Conservation (phyloP, 1,139 yeast species). For the Geotrichum histeridarum region DNA sequence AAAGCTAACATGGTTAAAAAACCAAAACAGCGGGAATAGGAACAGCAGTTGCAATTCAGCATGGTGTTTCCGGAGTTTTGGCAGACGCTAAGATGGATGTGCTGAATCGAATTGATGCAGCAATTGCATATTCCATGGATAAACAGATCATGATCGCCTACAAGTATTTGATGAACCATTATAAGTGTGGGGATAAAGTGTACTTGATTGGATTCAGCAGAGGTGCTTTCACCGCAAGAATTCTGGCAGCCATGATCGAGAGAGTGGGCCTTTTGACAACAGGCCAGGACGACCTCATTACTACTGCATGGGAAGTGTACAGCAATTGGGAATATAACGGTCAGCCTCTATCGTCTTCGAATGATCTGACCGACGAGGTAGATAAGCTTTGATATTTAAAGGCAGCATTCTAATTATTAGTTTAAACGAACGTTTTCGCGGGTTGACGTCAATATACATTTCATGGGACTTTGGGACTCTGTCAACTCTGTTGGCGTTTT, state of each 20-base stretch:
- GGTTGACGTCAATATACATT: conserved; percentile 42
- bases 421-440: conserved; percentile 21
- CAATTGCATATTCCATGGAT: conserved; percentile 51
- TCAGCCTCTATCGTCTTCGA: conserved; percentile 45
- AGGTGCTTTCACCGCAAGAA: conserved; percentile 61
- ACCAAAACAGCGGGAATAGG: conserved; percentile 50
- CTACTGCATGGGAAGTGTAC: conserved; percentile 58
- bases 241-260: conserved; percentile 59
- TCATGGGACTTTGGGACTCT: conserved; percentile 64
- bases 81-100: conserved; percentile 25
- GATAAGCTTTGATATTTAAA: not conserved
- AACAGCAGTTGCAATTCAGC: conserved; percentile 39
- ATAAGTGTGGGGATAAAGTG: conserved; percentile 47
- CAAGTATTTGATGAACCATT: conserved; percentile 46
- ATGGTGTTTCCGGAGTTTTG: conserved; percentile 36
- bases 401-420: conserved; percentile 3
- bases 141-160: conserved; percentile 55
- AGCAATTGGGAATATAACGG: conserved; percentile 51
- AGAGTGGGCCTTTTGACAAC: conserved; percentile 51
- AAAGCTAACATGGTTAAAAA: not conserved
- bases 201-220: conserved; percentile 59
- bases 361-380: conserved; percentile 45
- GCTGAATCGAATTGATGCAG: conserved; percentile 42
- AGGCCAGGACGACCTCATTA: conserved; percentile 52
- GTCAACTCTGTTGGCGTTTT: conserved; percentile 59